Percentiles rank a stretch among this genome's conserved stretches.
Evolutionary conservation across 108 stramenopile species (phyloP).

Genomic region (Cyclotella sp.): DNA sequence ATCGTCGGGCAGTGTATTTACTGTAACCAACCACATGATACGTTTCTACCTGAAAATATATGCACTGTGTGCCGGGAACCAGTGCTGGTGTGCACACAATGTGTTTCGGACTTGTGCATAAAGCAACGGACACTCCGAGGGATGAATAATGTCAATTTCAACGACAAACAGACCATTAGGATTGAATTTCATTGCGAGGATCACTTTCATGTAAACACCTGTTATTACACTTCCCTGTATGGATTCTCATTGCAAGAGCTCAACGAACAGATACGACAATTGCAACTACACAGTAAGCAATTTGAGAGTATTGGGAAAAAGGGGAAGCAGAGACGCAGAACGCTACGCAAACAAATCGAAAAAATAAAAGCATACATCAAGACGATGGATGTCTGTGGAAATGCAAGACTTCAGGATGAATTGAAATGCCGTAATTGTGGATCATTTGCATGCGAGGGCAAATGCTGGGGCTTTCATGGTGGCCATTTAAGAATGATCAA

Average conservation of each 20-base stretch:
- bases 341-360: conserved; percentile 69
- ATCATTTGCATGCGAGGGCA: conserved; percentile 58
- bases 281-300: conserved; percentile 42
- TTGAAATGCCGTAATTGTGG: conserved; percentile 78
- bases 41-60: conserved; percentile 70
- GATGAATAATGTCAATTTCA: background rate
- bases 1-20: conserved; percentile 76
- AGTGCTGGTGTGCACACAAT: conserved; percentile 65
- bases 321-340: conserved; percentile 76
- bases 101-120: conserved; percentile 28
- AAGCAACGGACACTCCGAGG: conserved; percentile 25
- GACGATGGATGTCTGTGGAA: conserved; percentile 6
- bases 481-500: conserved; percentile 63
- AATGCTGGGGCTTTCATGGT: conserved; percentile 90
- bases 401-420: background rate
- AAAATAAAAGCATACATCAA: conserved; percentile 53
- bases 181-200: conserved; percentile 75
- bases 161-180: background rate
- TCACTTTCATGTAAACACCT: conserved; percentile 68
- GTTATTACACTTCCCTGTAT: conserved; percentile 73
- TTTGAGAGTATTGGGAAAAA: conserved; percentile 68
- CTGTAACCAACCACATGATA: conserved; percentile 70
- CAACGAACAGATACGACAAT: conserved; percentile 48
- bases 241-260: conserved; percentile 58
- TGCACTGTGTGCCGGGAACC: conserved; percentile 92